Evolutionary conservation across 345 rosid species (phyloP), one percentile per base, ranked within the genome.

Genomic region (Litchi chinensis): DNA sequence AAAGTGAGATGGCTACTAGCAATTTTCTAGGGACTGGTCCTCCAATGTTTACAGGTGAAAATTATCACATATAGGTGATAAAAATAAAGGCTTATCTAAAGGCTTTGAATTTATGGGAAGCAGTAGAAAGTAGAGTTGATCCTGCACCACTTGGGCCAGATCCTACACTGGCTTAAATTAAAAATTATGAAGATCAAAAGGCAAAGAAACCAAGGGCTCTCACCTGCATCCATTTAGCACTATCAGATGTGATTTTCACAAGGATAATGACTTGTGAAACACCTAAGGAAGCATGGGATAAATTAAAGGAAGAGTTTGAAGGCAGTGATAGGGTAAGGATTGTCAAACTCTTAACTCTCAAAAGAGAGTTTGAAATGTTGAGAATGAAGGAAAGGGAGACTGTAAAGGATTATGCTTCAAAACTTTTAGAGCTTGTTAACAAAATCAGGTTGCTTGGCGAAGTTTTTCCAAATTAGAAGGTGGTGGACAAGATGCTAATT

Each of bases 101-200:
- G 48, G 67, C 43, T 28, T 8, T 8, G 4, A 68, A 44, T 43
- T n/a, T 75, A 50, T 75, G 78, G 78, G 39, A 75, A 43, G 28
- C 39, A 10, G 11, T 75, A 50, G 70, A 75, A n/a, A 26, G 39
- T 8, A 70, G 56, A 5, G 22, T 19, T 3, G 6, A 40, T 5
- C 22, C 65, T 3, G 4, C 69, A 37, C 32, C 28, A 19, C 40
- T 75, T 0, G 37, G 15, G 0, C 11, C 21, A 5, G 56, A 75
- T 22, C 78, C 59, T 1, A 75, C 70, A 0, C 1, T 75, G 21
- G 24, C 40, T n/a, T 39, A 75, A n/a, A 63, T 75, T 0, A 62
- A 6, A 22, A 0, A 8, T 0, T 16, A 75, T 28, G 65, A 40
- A 16, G 78, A 75, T 11, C 39, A 52, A 7, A 12, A 1, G 0